Conservation (phyloP, 2,329 filamentous ascomycete species). For the Botrytis tulipae region DNA sequence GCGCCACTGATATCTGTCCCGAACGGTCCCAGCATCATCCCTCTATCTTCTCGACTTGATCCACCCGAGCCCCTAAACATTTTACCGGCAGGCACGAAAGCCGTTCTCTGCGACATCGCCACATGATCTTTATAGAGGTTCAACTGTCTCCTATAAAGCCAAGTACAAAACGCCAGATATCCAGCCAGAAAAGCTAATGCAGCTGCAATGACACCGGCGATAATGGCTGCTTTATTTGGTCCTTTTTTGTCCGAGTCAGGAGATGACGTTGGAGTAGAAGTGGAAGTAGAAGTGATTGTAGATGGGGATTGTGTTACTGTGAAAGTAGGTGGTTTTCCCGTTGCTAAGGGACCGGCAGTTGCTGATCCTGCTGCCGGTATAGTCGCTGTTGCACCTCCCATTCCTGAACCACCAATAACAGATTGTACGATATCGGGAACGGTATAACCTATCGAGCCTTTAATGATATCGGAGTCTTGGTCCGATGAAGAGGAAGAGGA, state of each 20-base stretch:
- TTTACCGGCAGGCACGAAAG: conserved; percentile 35
- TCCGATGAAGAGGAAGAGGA: conserved; percentile 39
- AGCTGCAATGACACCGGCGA: conserved; percentile 60
- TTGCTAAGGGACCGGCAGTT: conserved; percentile 67
- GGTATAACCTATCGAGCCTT: conserved; percentile 61
- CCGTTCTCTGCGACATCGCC: conserved; percentile 59
- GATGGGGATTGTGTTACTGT: conserved; percentile 58
- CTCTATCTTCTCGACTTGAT: conserved; percentile 7
- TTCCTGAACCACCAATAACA: conserved; percentile 59
- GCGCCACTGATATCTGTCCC: conserved; percentile 29
- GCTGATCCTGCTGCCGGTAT: conserved; percentile 60
- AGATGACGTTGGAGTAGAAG: conserved; percentile 37
- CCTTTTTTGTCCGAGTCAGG: conserved; percentile 23
- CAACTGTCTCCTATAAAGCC: conserved; percentile 71
- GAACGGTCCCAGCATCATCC: conserved; percentile 32
- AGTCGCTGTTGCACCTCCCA: conserved; percentile 65
- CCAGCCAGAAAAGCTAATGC: conserved; percentile 58
- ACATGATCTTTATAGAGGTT: conserved; percentile 68
- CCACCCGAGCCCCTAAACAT: conserved; percentile 4
- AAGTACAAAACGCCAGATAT: conserved; percentile 70
- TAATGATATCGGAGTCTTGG: conserved; percentile 44
- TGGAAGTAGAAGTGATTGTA: conserved; percentile 50
- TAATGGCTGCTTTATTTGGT: conserved; percentile 45
- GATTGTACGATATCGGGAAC: conserved; percentile 63
- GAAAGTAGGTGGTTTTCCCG: conserved; percentile 67